These are phyloP conservation scores for Lophiostoma macrostomum DNA, from an alignment of 495 filamentous ascomycete genomes.

Conservation along the genomic window DNA sequence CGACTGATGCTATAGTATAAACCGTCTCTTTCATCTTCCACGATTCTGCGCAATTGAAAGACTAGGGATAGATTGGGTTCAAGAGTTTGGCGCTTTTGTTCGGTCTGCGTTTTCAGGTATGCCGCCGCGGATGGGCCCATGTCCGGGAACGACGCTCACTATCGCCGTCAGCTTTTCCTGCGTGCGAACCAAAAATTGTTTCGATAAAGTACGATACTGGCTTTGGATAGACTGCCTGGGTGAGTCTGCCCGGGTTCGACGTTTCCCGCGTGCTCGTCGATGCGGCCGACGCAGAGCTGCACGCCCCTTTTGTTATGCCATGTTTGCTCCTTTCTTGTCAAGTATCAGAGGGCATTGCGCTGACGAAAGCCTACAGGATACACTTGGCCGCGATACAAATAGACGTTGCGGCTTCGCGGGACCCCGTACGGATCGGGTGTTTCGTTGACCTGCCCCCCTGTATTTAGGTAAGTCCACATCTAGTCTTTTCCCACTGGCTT, in stretches of 20 bases:
- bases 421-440: too few species aligned
- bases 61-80: slow-evolving; percentile 37
- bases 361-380: too few species aligned
- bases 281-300: too few species aligned
- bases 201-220: slow-evolving; percentile 23
- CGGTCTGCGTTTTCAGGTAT: slow-evolving; percentile 27
- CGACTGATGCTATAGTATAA: slow-evolving; percentile 27
- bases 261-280: too few species aligned
- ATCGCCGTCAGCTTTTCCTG: slow-evolving; percentile 23
- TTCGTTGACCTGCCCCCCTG: too few species aligned
- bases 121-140: neutral
- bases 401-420: too few species aligned
- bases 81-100: slow-evolving; percentile 33
- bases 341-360: too few species aligned
- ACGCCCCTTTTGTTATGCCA: too few species aligned
- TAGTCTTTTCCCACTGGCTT: too few species aligned
- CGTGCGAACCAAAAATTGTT: slow-evolving; percentile 26
- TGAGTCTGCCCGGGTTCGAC: neutral
- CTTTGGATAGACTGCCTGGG: neutral
- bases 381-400: too few species aligned
- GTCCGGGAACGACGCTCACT: slow-evolving; percentile 16
- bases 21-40: slow-evolving; percentile 35
- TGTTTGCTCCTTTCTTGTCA: too few species aligned
- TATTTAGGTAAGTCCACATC: too few species aligned
- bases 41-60: slow-evolving; percentile 33